Percentiles rank a stretch among this genome's conserved stretches.
These are phyloP conservation scores for Mrakia gelida DNA, from an alignment of 768 basidiomycete species.

Conservation along the genomic window DNA sequence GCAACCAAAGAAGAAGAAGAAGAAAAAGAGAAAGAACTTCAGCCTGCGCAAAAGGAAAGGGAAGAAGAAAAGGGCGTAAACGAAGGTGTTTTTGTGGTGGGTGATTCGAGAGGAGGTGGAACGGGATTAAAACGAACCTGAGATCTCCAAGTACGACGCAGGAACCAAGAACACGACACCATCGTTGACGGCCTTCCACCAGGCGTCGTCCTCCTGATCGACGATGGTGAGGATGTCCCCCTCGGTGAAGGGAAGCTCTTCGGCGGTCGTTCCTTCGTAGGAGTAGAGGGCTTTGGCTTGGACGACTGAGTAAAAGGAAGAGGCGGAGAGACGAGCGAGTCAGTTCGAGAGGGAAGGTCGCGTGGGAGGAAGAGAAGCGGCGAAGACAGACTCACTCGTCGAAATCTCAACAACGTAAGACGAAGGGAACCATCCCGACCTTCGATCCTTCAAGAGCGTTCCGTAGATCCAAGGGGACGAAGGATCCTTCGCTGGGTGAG, in stretches of 20 bases:
- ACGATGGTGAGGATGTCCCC: conserved; percentile 74
- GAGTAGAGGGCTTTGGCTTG: conserved; percentile 75
- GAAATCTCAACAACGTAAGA: conserved; percentile 74
- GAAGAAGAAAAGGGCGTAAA: conserved; percentile 50
- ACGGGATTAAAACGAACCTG: conserved; percentile 68
- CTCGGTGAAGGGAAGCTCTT: conserved; percentile 81
- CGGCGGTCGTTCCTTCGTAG: conserved; percentile 63
- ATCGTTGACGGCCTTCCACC: conserved; percentile 92
- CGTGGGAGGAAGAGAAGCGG: background rate
- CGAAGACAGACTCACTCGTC: conserved; percentile 53
- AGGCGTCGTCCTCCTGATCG: conserved; percentile 76
- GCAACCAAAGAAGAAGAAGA: conserved; percentile 39
- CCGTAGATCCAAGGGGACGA: conserved; percentile 94
- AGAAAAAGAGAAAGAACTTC: conserved; percentile 18
- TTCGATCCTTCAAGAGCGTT: conserved; percentile 58
- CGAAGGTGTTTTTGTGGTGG: conserved; percentile 14
- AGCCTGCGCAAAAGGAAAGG: conserved; percentile 47
- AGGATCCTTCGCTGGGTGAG: conserved; percentile 75
- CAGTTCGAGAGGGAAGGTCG: background rate
- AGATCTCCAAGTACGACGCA: conserved; percentile 79
- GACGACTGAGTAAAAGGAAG: conserved; percentile 45
- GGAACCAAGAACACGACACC: conserved; percentile 87
- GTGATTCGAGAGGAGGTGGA: conserved; percentile 32
- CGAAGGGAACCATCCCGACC: conserved; percentile 82
- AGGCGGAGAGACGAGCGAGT: background rate